Conservation (phyloP, 768 basidiomycete species). For the Lepiota brunneoincarnata region DNA sequence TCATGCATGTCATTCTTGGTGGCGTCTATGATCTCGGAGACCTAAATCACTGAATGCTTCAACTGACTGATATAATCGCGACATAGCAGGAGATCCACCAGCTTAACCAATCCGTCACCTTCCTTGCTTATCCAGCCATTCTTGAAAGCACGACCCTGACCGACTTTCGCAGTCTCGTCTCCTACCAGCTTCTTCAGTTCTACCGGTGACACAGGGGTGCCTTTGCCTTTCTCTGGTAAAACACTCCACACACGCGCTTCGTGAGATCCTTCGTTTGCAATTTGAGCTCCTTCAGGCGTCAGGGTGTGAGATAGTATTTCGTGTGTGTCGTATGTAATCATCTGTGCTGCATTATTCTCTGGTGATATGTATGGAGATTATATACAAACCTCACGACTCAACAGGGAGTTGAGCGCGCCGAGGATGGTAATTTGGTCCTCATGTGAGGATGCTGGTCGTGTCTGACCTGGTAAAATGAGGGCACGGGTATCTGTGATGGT, state of each 20-base stretch:
- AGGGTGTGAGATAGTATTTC: slow-evolving; percentile 72
- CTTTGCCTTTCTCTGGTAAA: slow-evolving; percentile 69
- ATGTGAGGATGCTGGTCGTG: slow-evolving; percentile 53
- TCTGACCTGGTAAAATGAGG: slow-evolving; percentile 64
- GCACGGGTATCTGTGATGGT: slow-evolving; percentile 67
- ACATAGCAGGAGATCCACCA: slow-evolving; percentile 40
- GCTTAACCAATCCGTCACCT: slow-evolving; percentile 80
- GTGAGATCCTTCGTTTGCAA: slow-evolving; percentile 83
- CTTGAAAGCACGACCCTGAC: slow-evolving; percentile 95
- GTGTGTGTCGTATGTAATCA: slow-evolving; percentile 78
- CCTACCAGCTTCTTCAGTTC: slow-evolving; percentile 78
- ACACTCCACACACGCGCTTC: slow-evolving; percentile 94
- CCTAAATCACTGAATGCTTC: slow-evolving; percentile 36
- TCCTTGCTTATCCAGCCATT: slow-evolving; percentile 96
- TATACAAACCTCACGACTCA: slow-evolving; percentile 72
- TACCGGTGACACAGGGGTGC: slow-evolving; percentile 58
- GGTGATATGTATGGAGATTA: not conserved
- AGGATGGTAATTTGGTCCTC: slow-evolving; percentile 84
- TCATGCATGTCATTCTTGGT: slow-evolving; percentile 76
- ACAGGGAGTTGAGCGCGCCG: slow-evolving; percentile 88
- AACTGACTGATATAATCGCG: slow-evolving; percentile 10
- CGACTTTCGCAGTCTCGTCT: slow-evolving; percentile 87
- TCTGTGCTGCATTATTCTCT: slow-evolving; percentile 42
- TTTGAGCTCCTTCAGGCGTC: slow-evolving; percentile 80
- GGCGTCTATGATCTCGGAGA: slow-evolving; percentile 61